These are phyloP conservation scores for Filobasidium uniguttulatum DNA, from an alignment of 1,284 basidiomycete genomes.

Conservation along the genomic window DNA sequence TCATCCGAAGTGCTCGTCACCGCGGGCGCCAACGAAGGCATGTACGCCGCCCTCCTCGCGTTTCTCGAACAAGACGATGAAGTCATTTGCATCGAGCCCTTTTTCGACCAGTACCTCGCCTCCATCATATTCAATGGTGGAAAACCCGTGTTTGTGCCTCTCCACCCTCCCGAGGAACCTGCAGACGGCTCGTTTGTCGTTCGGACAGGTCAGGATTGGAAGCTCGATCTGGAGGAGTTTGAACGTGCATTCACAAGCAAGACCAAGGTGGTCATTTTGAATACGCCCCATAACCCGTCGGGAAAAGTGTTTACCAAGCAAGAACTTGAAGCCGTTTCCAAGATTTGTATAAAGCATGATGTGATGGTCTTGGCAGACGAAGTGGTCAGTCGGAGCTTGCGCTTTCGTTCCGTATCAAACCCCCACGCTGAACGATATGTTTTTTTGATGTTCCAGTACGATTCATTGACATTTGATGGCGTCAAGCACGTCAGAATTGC, in stretches of 20 bases:
- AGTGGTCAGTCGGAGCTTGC: constrained; percentile 49
- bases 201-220: constrained; percentile 62
- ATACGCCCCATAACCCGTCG: constrained; percentile 91
- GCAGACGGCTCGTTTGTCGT: constrained; percentile 45
- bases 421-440: neutral
- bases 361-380: constrained; percentile 89
- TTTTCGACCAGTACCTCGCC: constrained; percentile 93
- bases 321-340: constrained; percentile 74
- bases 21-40: constrained; percentile 90
- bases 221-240: constrained; percentile 69
- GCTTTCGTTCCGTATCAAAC: neutral
- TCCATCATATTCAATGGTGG: constrained; percentile 87
- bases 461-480: constrained; percentile 78
- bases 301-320: constrained; percentile 81
- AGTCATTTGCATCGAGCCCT: constrained; percentile 96
- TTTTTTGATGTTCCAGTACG: constrained; percentile 50
- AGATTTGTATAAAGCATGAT: constrained; percentile 80
- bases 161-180: constrained; percentile 58
- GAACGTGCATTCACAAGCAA: constrained; percentile 69
- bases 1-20: constrained; percentile 82
- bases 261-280: constrained; percentile 84
- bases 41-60: constrained; percentile 77
- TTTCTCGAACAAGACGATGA: constrained; percentile 84
- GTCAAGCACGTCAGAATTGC: constrained; percentile 85
- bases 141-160: constrained; percentile 81